These are phyloP conservation scores for Sclerotinia subarctica DNA, from an alignment of 2,329 filamentous ascomycete species.

Conservation along the genomic window DNA sequence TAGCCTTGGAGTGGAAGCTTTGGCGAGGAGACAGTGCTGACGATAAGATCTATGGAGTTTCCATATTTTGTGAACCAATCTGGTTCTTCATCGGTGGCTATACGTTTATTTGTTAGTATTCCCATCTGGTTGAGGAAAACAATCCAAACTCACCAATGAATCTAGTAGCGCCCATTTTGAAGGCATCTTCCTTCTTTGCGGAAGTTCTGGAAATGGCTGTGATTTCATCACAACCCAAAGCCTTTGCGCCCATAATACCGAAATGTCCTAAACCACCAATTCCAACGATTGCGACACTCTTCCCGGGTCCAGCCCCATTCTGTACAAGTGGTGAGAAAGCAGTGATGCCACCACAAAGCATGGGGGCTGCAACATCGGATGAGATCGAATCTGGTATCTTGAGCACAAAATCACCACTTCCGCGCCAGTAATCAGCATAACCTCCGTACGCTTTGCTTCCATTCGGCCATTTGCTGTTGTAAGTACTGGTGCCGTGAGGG, in stretches of 20 bases:
- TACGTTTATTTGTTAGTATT: not conserved
- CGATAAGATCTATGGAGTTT: constrained; percentile 54
- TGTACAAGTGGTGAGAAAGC: constrained; percentile 66
- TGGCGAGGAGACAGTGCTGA: constrained; percentile 54
- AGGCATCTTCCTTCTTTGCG: constrained; percentile 57
- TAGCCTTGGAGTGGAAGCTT: constrained; percentile 63
- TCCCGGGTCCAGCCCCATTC: constrained; percentile 66
- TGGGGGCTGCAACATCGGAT: constrained; percentile 56
- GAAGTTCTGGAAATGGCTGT: constrained; percentile 61
- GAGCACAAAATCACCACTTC: constrained; percentile 56
- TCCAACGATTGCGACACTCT: constrained; percentile 65
- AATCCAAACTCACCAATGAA: constrained; percentile 41
- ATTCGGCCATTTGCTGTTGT: constrained; percentile 40
- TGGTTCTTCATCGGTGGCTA: constrained; percentile 49
- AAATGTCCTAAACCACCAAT: constrained; percentile 69
- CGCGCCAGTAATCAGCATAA: constrained; percentile 49
- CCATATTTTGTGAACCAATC: constrained; percentile 57
- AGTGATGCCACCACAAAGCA: constrained; percentile 77
- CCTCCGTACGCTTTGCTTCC: constrained; percentile 51
- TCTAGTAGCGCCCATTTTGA: constrained; percentile 58
- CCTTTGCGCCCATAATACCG: constrained; percentile 66
- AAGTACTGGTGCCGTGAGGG: constrained; percentile 42
- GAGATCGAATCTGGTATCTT: constrained; percentile 54
- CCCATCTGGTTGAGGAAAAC: not conserved
- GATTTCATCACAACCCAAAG: constrained; percentile 64